Evolutionary conservation across 768 basidiomycete genomes (phyloP), one percentile per base, ranked within the genome.

Genomic region (Termitomyces sp.): DNA sequence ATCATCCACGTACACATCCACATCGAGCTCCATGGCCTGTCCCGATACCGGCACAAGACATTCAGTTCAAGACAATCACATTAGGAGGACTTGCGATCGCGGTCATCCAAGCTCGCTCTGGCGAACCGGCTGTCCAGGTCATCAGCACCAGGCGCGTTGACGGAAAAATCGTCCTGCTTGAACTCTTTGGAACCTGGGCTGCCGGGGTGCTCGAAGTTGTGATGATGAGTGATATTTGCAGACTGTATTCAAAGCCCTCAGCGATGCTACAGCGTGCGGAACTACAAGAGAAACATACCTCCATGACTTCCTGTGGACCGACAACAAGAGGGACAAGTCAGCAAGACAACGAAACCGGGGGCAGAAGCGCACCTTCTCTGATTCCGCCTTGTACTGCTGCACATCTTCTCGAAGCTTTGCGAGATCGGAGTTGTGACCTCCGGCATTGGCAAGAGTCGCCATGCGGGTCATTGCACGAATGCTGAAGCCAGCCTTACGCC

Each of bases 381-480:
- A 92, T 71, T 94, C 93, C 67, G 87, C 84, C 75, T 94, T 94
- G 76, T 85, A 87, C 70, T 86, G 77, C 66, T 78, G 76, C 24
- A 96, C 71, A 49, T 89, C 81, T 49, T 80, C 81, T 50, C 81
- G 80, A 55, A 92, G 76, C 65, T 81, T 75, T 56, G 79, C 78
- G 3, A 81, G 79, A 45, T 78, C 78, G 3, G 75, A 68, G 32
- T 77, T 71, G 15, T 63, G 57, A 48, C 81, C 69, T 15, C 72
- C 69, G 2, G 80, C 83, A 38, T 72, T 68, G 2, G 80, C 83
- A 38, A 90, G 78, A 38, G 80, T 76, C 18, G 88, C 80, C 88
- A 96, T 88, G 61, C 93, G 81, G 67, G 87, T 88, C 73, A 94
- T 83, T 13, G 94, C 94, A 71, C 89, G 88, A 80, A 96, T 92